Evolutionary conservation across 1,284 basidiomycete genomes (phyloP).

Genomic region (Naganishia cerealis): DNA sequence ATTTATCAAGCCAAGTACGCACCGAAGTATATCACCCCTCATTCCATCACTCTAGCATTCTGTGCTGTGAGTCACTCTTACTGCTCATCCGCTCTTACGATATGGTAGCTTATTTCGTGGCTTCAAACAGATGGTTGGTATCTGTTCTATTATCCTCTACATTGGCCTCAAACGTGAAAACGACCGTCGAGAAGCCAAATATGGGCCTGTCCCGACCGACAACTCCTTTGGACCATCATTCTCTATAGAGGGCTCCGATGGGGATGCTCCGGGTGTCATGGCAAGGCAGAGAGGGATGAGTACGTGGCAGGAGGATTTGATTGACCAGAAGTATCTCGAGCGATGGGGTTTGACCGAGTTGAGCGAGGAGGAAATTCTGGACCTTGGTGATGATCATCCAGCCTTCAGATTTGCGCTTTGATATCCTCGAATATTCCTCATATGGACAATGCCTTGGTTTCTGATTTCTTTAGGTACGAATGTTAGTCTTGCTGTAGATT

Average conservation of each 20-base stretch:
- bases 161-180: slow-evolving; percentile 51
- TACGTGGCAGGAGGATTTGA: slow-evolving; percentile 37
- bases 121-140: slow-evolving; percentile 37
- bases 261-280: slow-evolving; percentile 67
- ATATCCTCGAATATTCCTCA: background rate
- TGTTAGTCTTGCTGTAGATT: background rate
- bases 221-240: slow-evolving; percentile 57
- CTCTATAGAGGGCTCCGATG: slow-evolving; percentile 53
- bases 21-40: slow-evolving; percentile 46
- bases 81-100: background rate
- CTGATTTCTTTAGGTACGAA: background rate
- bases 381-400: slow-evolving; percentile 50
- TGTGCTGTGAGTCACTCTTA: slow-evolving; percentile 41
- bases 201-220: slow-evolving; percentile 59
- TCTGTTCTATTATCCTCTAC: slow-evolving; percentile 47
- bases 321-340: slow-evolving; percentile 46
- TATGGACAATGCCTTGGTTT: background rate
- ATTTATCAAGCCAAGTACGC: slow-evolving; percentile 30
- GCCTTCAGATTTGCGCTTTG: background rate
- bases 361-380: slow-evolving; percentile 53
- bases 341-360: slow-evolving; percentile 53
- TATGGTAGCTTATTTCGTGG: background rate
- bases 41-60: slow-evolving; percentile 52
- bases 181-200: slow-evolving; percentile 47
- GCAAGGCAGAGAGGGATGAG: slow-evolving; percentile 65